These are phyloP conservation scores for Phlebiopsis flavidoalba DNA, from an alignment of 768 basidiomycete species.

Conservation along the genomic window DNA sequence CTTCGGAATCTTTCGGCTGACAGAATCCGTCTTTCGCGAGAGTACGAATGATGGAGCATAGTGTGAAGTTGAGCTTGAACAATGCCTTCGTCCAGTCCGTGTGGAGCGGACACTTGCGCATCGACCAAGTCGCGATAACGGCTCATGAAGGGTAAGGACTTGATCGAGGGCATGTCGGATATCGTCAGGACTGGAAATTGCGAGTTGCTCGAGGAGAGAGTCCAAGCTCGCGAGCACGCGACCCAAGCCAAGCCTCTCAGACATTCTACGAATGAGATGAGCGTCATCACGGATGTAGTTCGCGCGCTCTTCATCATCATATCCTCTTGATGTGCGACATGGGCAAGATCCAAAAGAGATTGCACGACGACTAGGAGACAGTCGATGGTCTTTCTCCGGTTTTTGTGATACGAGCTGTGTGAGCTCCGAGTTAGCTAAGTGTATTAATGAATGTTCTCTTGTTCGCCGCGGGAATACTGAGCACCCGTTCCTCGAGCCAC, in stretches of 20 bases:
- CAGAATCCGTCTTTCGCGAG: conserved; percentile 90
- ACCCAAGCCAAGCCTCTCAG: conserved; percentile 43
- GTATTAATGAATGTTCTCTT: neutral
- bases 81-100: conserved; percentile 67
- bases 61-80: conserved; percentile 80
- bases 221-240: conserved; percentile 38
- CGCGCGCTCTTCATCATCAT: conserved; percentile 33
- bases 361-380: conserved; percentile 64
- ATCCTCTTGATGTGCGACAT: conserved; percentile 18
- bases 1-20: conserved; percentile 71
- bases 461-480: neutral
- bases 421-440: no score
- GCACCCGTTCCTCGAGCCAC: conserved; percentile 22
- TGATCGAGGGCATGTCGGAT: conserved; percentile 35
- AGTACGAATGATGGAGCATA: conserved; percentile 68
- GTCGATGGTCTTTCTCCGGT: conserved; percentile 40
- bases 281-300: conserved; percentile 49
- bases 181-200: conserved; percentile 26
- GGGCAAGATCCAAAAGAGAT: conserved; percentile 40
- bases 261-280: conserved; percentile 38
- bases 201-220: conserved; percentile 33
- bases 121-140: conserved; percentile 53
- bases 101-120: conserved; percentile 51
- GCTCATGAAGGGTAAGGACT: conserved; percentile 72
- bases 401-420: neutral